Evolutionary conservation across 768 basidiomycete species (phyloP), one percentile per base, ranked within the genome.

Genomic region (Epithele typhae): DNA sequence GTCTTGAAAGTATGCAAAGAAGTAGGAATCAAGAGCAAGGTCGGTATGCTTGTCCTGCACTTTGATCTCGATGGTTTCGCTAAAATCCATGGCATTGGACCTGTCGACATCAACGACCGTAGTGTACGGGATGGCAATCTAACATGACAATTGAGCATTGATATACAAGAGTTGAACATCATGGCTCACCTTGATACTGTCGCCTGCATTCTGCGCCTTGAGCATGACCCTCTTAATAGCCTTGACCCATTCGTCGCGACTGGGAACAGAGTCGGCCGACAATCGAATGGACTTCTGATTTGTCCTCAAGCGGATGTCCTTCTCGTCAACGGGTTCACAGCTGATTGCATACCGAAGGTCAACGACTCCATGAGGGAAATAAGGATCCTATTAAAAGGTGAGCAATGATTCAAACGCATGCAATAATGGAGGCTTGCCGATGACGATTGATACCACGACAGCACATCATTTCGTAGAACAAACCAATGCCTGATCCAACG

Each of bases 401-500:
- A 30, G 27, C 27, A 30, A 7, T 30, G 27, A 7, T 14, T 30
- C 27, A 14, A 30, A 30, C 27, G 27, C 27, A 7, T 30, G n/a
- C 27, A 30, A 30, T 14, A 14, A 14, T 30, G 27, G 27, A 30
- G n/a, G 63, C 73, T 70, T 65, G 92, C 93, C 46, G 91, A 84
- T 46, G 93, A 92, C 6, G 89, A 91, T 53, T 92, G 88, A 64
- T 91, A 98, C 96, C 96, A 99, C 15, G 92, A 93, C 22, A 99
- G 72, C 0, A 92, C 90, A 59, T 94, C 92, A 52, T 97, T 95
- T 78, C 91, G 93, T 40, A 99, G 75, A 1, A 95, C 79, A 57
- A 97, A 94, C 96, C 96, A 98, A 64, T 92, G 92, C 62, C 87
- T 92, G 57, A 86, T 82, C 85, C 89, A 94, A 18, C 92, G 81